Conservation (phyloP, 768 basidiomycete species). For the Candolleomyces aberdarensis region DNA sequence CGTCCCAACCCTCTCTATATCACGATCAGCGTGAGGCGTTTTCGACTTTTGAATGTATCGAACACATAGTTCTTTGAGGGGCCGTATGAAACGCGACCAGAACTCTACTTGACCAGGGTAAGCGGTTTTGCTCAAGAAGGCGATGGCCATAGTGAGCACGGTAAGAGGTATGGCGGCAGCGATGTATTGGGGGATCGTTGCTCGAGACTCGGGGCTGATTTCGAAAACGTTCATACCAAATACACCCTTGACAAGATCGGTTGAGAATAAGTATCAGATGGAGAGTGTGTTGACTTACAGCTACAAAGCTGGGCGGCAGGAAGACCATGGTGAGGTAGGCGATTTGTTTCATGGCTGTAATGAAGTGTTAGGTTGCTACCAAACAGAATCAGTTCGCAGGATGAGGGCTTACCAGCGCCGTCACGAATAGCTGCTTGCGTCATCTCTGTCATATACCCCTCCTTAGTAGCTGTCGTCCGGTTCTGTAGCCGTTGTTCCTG, state of each 20-base stretch:
- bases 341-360: constrained; percentile 46
- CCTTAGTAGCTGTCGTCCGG: too few relatives aligned
- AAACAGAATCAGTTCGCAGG: neutral
- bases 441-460: too few relatives aligned
- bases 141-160: neutral
- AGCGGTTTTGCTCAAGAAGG: neutral
- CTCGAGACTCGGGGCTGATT: constrained; percentile 20
- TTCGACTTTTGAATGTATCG: too few relatives aligned
- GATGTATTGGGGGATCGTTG: too few relatives aligned
- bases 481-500: too few relatives aligned
- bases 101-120: neutral
- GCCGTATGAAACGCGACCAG: neutral
- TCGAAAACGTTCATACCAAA: constrained; percentile 60
- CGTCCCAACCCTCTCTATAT: too few relatives aligned
- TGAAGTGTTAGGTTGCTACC: constrained; percentile 13
- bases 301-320: constrained; percentile 52
- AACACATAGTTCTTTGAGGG: neutral
- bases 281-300: constrained; percentile 27
- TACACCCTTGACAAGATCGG: constrained; percentile 33
- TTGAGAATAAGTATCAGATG: neutral
- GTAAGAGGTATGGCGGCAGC: neutral
- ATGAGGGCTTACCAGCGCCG: neutral
- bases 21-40: too few relatives aligned
- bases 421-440: neutral
- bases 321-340: constrained; percentile 63